phyloP scores from a whole-genome alignment of 345 rosid species.

The Erodium maritimum region DNA sequence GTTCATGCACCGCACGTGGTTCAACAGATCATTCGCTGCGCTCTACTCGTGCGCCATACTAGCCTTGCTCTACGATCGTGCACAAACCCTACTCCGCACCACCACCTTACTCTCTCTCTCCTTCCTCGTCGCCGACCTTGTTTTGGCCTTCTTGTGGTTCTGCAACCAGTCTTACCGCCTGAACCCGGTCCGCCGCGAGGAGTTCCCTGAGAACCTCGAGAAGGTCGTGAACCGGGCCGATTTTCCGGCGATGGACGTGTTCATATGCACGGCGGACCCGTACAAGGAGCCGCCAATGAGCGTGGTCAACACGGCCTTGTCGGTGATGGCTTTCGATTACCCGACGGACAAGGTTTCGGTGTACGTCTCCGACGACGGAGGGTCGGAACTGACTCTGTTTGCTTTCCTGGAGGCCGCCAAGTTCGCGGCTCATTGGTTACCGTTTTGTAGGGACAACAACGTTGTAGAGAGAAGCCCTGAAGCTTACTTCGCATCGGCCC shows the following conservation, averaged over 20 bases:
- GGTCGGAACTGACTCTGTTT: constrained; percentile 55
- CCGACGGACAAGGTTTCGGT: constrained; percentile 58
- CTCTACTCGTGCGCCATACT: constrained; percentile 9
- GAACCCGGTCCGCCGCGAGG: constrained; percentile 26
- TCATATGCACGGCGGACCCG: constrained; percentile 6
- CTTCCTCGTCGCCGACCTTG: constrained; percentile 33
- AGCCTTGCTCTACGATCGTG: constrained; percentile 8
- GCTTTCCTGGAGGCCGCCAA: constrained; percentile 65
- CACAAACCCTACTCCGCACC: constrained; percentile 22
- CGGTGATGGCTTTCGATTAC: constrained; percentile 53
- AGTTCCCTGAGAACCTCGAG: constrained; percentile 34
- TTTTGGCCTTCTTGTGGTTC: constrained; percentile 63
- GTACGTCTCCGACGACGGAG: constrained; percentile 78
- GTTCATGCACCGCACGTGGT: constrained; percentile 11
- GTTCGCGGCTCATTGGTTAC: constrained; percentile 63
- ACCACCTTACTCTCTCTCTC: constrained; percentile 12
- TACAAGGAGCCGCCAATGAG: constrained; percentile 9
- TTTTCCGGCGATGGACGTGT: constrained; percentile 2
- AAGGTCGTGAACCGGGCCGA: constrained; percentile 21
- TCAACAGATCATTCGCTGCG: constrained; percentile 11
- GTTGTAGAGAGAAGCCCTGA: constrained; percentile 40
- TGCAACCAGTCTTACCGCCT: constrained; percentile 5
- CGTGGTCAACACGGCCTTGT: neutral
- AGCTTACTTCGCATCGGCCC: constrained; percentile 34
- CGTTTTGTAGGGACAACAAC: constrained; percentile 43